Percentiles rank a stretch among this genome's conserved stretches.
Conservation (phyloP, 768 basidiomycete genomes). For the Leccinellum rugosiceps region DNA sequence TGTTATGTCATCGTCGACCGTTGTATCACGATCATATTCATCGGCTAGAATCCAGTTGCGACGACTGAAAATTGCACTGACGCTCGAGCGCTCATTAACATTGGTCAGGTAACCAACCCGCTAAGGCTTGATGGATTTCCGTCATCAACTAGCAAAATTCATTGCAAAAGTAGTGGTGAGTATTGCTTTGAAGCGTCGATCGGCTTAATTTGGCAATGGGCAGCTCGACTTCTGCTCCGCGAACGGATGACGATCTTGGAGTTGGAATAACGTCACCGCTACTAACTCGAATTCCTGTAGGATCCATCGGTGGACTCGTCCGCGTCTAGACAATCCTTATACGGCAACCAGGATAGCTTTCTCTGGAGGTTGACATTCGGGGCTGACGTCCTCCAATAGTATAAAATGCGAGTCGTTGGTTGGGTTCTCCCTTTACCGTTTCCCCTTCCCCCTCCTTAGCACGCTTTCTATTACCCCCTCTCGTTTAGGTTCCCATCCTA, state of each 20-base stretch:
- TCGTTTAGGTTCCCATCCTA: conserved; percentile 35
- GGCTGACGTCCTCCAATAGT: conserved; percentile 22
- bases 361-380: conserved; percentile 13
- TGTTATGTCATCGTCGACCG: conserved; percentile 13
- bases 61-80: neutral
- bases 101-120: neutral
- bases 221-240: neutral
- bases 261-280: conserved; percentile 1
- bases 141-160: neutral
- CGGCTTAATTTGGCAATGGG: conserved; percentile 17
- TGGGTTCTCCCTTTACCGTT: conserved; percentile 5
- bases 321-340: conserved; percentile 7
- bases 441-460: conserved; percentile 4
- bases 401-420: conserved; percentile 24
- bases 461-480: conserved; percentile 30
- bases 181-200: conserved; percentile 15
- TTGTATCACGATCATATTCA: conserved; percentile 19
- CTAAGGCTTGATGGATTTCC: neutral
- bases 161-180: conserved; percentile 10
- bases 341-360: conserved; percentile 18
- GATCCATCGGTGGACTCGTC: neutral
- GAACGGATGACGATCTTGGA: neutral
- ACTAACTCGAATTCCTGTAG: conserved; percentile 10
- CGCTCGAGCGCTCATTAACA: neutral
- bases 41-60: conserved; percentile 11